Evolutionary conservation across 495 filamentous ascomycete species (phyloP), one percentile per base, ranked within the genome.

Genomic region (Evernia prunastri): DNA sequence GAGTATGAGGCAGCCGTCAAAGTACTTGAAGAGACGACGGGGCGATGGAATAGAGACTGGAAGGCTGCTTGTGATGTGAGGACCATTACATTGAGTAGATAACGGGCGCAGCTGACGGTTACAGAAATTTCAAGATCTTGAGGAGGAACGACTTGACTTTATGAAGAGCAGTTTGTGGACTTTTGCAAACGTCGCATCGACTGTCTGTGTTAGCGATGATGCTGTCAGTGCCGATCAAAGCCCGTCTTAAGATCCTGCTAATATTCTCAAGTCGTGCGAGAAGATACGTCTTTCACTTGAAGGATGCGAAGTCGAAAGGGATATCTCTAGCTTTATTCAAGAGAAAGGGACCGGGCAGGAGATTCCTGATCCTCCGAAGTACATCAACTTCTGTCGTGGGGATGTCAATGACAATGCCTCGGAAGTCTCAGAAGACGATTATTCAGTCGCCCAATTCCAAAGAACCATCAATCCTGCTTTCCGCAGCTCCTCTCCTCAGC

Each of bases 131-230:
- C 95, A 99, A 84, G 95, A 99, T 70, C 84, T 99, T 13, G 95
- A 99, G 76, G 95, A 97, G 73, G 95, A 99, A 77, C 82, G 95
- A 49, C 81, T 99, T 36, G 95, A 99, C 72, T 97, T 95, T 72
- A 89, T 89, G 63, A 99, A 97, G 79, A 92, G 88, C 77, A 97
- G 95, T 71, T 80, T 97, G 17, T 99, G 95, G 95, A 90, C 84
- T 25, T 97, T 97, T 71, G 95, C 95, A 33, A 99, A 99, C 70
- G 89, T 97, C 66, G 88, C 92, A 3, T 96, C 92, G 3, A 97
- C 93, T 33, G 95, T 97, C n/a, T 99, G 95, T 70, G 93, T 99
- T 13, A 97, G 94, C 76, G 95, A 99, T 72, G 95, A 99, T 78
- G 87, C 88, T 60, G 84, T 87, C 77, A 69, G 84, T 80, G 39